Evolutionary conservation across 116 monocot genomes (phyloP).

Genomic region (Phalaenopsis hybrid): DNA sequence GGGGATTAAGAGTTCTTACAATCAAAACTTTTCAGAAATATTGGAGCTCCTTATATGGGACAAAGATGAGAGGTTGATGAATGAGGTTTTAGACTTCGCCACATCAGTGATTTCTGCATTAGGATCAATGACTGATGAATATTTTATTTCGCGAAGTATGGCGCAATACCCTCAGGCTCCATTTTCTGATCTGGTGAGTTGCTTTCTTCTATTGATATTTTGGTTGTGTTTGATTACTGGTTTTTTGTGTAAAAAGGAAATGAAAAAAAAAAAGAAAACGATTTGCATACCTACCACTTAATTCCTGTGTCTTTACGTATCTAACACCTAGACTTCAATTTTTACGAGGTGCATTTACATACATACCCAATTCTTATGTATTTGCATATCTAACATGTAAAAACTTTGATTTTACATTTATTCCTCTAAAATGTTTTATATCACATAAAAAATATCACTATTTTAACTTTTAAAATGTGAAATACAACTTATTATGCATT

Average conservation of each 20-base stretch:
- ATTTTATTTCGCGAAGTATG: slow-evolving; percentile 65
- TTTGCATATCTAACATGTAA: no score
- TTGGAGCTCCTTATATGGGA: slow-evolving; percentile 34
- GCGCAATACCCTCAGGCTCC: slow-evolving; percentile 74
- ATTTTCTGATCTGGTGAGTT: slow-evolving; percentile 70
- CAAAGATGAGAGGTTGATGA: slow-evolving; percentile 30
- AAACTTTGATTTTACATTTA: no score
- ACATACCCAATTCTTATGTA: no score
- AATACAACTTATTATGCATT: no score
- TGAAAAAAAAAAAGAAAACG: neutral
- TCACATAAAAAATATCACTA: no score
- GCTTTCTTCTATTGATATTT: neutral
- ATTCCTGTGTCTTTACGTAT: no score
- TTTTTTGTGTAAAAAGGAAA: neutral
- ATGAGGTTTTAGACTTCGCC: slow-evolving; percentile 46
- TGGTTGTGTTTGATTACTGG: neutral
- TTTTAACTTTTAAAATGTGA: no score
- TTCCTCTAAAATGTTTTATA: no score
- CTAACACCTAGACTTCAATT: no score
- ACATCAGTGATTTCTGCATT: slow-evolving; percentile 42
- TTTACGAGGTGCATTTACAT: no score
- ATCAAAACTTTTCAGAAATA: slow-evolving; percentile 53
- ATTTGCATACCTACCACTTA: no score
- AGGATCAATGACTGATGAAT: slow-evolving; percentile 70
- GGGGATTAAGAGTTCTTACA: slow-evolving; percentile 37